Percentiles rank a stretch among this genome's conserved stretches.
Evolutionary conservation across 2,329 filamentous ascomycete genomes (phyloP).

Genomic region (Epichloe baconii): DNA sequence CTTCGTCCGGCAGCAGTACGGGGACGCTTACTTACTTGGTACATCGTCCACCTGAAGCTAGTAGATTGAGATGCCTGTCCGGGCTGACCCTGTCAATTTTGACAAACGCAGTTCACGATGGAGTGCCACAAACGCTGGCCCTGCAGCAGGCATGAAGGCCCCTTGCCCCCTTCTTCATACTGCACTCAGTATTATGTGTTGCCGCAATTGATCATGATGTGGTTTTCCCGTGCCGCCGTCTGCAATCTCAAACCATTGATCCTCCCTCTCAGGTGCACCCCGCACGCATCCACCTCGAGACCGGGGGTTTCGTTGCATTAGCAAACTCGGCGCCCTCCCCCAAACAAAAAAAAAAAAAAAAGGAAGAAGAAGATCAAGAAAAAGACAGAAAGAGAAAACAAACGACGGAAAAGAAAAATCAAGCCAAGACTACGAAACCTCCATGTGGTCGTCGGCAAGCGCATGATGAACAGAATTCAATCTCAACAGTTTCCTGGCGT

Average conservation of each 20-base stretch:
- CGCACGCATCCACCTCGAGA: no score
- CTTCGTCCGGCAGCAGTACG: neutral
- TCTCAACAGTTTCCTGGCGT: neutral
- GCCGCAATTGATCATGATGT: neutral
- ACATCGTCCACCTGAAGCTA: neutral
- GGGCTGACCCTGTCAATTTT: slow-evolving; percentile 1
- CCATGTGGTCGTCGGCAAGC: no score
- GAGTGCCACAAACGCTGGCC: neutral
- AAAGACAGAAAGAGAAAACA: neutral
- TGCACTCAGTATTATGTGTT: no score
- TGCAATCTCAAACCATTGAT: no score
- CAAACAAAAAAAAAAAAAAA: no score
- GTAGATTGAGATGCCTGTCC: neutral
- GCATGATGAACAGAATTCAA: no score
- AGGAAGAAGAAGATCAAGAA: neutral
- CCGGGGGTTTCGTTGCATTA: no score
- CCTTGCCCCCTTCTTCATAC: neutral
- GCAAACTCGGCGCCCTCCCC: no score
- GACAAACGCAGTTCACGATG: neutral
- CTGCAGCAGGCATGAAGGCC: neutral
- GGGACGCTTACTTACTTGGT: neutral
- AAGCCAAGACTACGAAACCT: neutral
- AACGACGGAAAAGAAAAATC: neutral
- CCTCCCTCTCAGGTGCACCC: no score
- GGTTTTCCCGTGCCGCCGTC: no score